Conservation (phyloP, 2,329 filamentous ascomycete genomes). For the Nemania sp. region DNA sequence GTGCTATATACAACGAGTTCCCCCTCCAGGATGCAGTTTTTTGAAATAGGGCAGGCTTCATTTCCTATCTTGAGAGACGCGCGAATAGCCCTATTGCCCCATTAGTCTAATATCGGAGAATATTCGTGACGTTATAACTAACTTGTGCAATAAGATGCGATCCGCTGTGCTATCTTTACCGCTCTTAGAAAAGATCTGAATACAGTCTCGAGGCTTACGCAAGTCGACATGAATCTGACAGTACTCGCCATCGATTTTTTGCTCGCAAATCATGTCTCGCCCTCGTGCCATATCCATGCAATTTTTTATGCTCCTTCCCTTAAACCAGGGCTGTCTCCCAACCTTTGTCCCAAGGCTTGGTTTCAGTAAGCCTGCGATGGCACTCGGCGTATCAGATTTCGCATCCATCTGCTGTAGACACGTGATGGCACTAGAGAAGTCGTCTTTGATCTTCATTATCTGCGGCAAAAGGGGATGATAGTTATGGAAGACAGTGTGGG, state of each 20-base stretch:
- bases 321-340: conserved; percentile 66
- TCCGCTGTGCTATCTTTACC: conserved; percentile 86
- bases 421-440: conserved; percentile 64
- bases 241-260: conserved; percentile 88
- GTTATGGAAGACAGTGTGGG: conserved; percentile 56
- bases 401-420: conserved; percentile 51
- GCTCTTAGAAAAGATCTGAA: conserved; percentile 90
- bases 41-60: conserved; percentile 61
- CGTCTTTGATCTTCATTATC: conserved; percentile 70
- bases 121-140: conserved; percentile 28
- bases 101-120: not conserved
- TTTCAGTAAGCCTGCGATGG: conserved; percentile 45
- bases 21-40: conserved; percentile 78
- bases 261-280: conserved; percentile 71
- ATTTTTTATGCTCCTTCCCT: conserved; percentile 73
- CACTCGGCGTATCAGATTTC: conserved; percentile 30
- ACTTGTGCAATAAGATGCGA: conserved; percentile 62
- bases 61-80: conserved; percentile 66
- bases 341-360: conserved; percentile 66
- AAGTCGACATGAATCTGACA: conserved; percentile 85
- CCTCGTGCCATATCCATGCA: conserved; percentile 68
- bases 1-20: conserved; percentile 82
- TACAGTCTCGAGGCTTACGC: conserved; percentile 54
- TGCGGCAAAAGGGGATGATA: conserved; percentile 74
- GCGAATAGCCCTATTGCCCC: conserved; percentile 54